A percentile compares a stretch with the other conserved stretches of the same genome.
phyloP scores from a whole-genome alignment of 1,284 basidiomycete species.

The Puccinia horiana region DNA sequence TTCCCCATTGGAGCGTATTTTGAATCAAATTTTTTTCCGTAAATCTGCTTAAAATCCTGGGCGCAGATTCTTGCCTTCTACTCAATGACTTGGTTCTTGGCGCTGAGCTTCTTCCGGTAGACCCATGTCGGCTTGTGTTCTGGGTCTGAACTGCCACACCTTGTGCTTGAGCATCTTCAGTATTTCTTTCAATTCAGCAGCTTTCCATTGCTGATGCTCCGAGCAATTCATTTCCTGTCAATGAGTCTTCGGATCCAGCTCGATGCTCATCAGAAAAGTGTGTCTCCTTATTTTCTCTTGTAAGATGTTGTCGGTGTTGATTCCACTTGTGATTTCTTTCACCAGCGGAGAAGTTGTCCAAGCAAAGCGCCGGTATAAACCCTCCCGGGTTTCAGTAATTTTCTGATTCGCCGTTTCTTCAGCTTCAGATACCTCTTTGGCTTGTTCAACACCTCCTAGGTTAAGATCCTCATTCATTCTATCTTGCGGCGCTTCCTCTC shows the following conservation, averaged over 20 bases:
- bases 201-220: background rate
- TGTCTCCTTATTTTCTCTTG: background rate
- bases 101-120: background rate
- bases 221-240: background rate
- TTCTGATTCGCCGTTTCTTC: background rate
- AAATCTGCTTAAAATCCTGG: background rate
- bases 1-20: slow-evolving; percentile 19
- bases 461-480: too few species aligned
- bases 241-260: background rate
- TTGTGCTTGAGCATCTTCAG: background rate
- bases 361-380: background rate
- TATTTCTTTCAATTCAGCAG: background rate
- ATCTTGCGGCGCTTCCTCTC: too few species aligned
- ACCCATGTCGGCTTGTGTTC: background rate
- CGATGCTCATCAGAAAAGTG: background rate
- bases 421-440: background rate
- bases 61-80: slow-evolving; percentile 14
- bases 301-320: background rate
- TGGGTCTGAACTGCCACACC: background rate
- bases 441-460: too few species aligned
- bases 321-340: background rate
- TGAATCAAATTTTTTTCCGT: background rate
- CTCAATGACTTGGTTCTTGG: background rate
- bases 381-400: background rate
- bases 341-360: background rate